phyloP scores from a whole-genome alignment of 768 basidiomycete genomes.

The Lentinula edodes region DNA sequence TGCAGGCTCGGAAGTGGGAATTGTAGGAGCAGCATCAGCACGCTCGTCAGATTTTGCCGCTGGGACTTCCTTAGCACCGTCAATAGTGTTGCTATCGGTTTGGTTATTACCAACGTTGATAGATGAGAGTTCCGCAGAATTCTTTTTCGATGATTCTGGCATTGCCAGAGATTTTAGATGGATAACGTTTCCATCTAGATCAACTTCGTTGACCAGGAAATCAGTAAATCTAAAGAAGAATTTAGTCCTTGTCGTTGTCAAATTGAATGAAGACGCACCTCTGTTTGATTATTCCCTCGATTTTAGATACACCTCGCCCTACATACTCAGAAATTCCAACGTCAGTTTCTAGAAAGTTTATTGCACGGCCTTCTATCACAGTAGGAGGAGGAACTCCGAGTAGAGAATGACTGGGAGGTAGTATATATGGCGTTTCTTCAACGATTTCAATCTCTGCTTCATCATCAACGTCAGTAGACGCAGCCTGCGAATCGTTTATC shows the following conservation, averaged over 20 bases:
- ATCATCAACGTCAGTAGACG: background rate
- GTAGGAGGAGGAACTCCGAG: slow-evolving; percentile 54
- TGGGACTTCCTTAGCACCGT: background rate
- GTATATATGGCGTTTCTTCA: slow-evolving; percentile 22
- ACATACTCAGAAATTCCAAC: slow-evolving; percentile 92
- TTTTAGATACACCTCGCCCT: slow-evolving; percentile 57
- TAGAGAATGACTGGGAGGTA: slow-evolving; percentile 73
- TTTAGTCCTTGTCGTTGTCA: slow-evolving; percentile 2
- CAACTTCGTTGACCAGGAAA: slow-evolving; percentile 91
- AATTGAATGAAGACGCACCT: slow-evolving; percentile 42
- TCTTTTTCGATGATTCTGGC: slow-evolving; percentile 53
- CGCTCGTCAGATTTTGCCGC: background rate
- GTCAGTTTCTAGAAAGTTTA: slow-evolving; percentile 69
- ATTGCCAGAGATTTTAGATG: slow-evolving; percentile 75
- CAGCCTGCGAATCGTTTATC: slow-evolving; percentile 21
- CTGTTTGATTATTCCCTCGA: slow-evolving; percentile 96
- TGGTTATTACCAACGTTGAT: slow-evolving; percentile 6
- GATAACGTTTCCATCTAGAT: slow-evolving; percentile 72
- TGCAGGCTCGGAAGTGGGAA: slow-evolving; percentile 8
- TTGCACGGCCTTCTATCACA: slow-evolving; percentile 40
- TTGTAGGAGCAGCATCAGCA: slow-evolving; percentile 9
- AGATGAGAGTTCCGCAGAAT: slow-evolving; percentile 16
- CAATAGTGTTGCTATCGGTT: background rate
- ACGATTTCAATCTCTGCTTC: background rate
- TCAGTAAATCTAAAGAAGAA: slow-evolving; percentile 76